Base-by-base conservation (phyloP, 352 stramenopile genomes). In the Blastocystis hominis region DNA sequence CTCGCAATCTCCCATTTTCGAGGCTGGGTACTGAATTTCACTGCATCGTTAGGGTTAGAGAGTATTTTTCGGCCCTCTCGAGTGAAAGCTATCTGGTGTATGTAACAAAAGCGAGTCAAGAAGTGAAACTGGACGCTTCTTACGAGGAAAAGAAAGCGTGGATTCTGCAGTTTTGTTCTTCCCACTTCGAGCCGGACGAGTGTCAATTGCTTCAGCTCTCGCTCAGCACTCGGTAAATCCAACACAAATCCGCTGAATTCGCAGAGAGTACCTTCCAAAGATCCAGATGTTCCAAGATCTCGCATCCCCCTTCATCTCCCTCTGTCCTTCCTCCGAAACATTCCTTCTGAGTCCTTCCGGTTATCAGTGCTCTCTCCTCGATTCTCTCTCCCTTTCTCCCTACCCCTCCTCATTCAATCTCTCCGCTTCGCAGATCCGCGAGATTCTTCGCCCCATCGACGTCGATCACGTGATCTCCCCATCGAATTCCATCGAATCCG, bases 231-330 rank as follows among this genome's bases (percentile, higher is more conserved):
- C 54, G 72, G 72, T 84, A 69, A 0, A 24, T 66, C 13, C 40
- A 1, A 30, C 20, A 38, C 47, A 40, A 5, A 36, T 46, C 24
- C 46, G 17, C 36, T 42, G 24, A 30, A 69, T 68, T 17, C 30
- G 9, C 68, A 84, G 72, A 17, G 72, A 84, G 24, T 66, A 68
- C 30, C 38, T 84, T 2, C 72, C 72, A 15, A 84, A 84, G 42
- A 61, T 84, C 10, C 38, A 56, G 54, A 84, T 84, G 72, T 69
- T 69, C 36, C 72, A 84, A 7, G 17, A 38, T n/a, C 30, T 84
- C 17, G 72, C 72, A 0, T 36, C 47, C 3, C 53, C 13, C 50
- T 84, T 84, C 44, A 4, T 34, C 7, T 44, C 7, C 30, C 40
- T 84, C 20, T 84, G 72, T 34, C 30, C 50, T 1, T 20, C 17